These are phyloP conservation scores for Talaromyces sp. DNA, from an alignment of 2,329 filamentous ascomycete species.

Conservation along the genomic window DNA sequence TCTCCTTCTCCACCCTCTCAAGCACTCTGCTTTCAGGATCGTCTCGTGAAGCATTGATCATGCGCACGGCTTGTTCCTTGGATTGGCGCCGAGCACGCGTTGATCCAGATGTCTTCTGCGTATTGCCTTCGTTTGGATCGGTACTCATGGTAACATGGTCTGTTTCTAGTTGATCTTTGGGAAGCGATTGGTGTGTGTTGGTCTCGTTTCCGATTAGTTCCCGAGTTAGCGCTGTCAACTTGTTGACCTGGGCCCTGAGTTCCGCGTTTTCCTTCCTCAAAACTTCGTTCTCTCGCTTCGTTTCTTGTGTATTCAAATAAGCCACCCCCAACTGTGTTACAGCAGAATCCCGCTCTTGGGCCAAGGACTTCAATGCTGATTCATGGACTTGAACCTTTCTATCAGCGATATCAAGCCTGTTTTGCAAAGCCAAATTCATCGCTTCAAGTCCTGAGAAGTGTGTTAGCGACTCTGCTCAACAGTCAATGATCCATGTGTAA, in stretches of 20 bases:
- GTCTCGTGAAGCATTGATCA: conserved; percentile 23
- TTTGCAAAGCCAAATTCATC: conserved; percentile 52
- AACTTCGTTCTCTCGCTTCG: conserved; percentile 39
- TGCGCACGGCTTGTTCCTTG: conserved; percentile 26
- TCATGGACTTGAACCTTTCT: conserved; percentile 55
- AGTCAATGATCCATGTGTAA: neutral
- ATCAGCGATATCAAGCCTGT: conserved; percentile 53
- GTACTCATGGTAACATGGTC: conserved; percentile 24
- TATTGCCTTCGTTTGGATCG: conserved; percentile 31
- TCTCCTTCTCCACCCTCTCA: conserved; percentile 35
- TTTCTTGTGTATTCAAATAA: conserved; percentile 50
- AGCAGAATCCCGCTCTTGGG: conserved; percentile 56
- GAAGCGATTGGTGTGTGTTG: conserved; percentile 22
- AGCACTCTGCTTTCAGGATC: conserved; percentile 27
- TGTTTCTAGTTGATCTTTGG: conserved; percentile 19
- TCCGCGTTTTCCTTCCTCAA: conserved; percentile 38
- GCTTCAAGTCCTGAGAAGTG: conserved; percentile 46
- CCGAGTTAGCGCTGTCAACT: conserved; percentile 22
- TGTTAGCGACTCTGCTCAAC: conserved; percentile 23
- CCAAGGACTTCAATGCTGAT: conserved; percentile 52
- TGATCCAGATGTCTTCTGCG: conserved; percentile 27
- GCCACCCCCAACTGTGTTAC: conserved; percentile 56
- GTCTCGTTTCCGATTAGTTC: conserved; percentile 25
- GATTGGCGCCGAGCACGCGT: conserved; percentile 22
- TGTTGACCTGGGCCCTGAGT: conserved; percentile 36